phyloP scores from a whole-genome alignment of 139 green algal genomes.

The Parachlorella kessleri region DNA sequence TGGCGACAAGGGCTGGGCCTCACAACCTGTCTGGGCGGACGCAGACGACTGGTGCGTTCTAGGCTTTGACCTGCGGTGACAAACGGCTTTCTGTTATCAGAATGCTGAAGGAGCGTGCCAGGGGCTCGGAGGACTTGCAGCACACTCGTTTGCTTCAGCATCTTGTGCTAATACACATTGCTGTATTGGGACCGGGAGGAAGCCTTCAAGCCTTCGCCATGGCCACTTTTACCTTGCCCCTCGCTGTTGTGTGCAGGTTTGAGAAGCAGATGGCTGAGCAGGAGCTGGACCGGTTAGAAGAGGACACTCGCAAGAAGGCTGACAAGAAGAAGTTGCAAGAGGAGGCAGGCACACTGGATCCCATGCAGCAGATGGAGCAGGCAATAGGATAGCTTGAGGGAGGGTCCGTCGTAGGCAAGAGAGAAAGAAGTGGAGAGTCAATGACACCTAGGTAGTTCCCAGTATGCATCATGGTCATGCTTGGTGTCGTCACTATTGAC shows the following conservation, averaged over 20 bases:
- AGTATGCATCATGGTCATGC: no score
- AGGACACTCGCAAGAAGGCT: conserved; percentile 22
- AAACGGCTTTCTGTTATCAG: background rate
- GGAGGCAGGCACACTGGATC: background rate
- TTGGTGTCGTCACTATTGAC: no score
- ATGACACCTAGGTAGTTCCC: no score
- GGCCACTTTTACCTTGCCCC: background rate
- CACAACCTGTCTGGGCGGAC: conserved; percentile 76
- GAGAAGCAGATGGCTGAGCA: conserved; percentile 65
- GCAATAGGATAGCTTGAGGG: no score
- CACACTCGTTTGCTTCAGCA: background rate
- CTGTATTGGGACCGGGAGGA: no score
- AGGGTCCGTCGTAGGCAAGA: no score
- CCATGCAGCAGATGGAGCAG: background rate
- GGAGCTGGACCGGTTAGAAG: conserved; percentile 55
- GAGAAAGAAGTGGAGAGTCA: no score
- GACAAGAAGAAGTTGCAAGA: background rate
- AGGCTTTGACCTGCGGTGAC: background rate
- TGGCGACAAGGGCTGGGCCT: conserved; percentile 81
- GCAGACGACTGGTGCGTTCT: conserved; percentile 55
- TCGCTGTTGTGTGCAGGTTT: conserved; percentile 24
- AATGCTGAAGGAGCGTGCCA: background rate
- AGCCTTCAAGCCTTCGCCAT: no score
- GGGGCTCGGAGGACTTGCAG: background rate
- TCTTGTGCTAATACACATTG: background rate